Conservation (phyloP, 768 basidiomycete genomes). For the Suillus weaverae region DNA sequence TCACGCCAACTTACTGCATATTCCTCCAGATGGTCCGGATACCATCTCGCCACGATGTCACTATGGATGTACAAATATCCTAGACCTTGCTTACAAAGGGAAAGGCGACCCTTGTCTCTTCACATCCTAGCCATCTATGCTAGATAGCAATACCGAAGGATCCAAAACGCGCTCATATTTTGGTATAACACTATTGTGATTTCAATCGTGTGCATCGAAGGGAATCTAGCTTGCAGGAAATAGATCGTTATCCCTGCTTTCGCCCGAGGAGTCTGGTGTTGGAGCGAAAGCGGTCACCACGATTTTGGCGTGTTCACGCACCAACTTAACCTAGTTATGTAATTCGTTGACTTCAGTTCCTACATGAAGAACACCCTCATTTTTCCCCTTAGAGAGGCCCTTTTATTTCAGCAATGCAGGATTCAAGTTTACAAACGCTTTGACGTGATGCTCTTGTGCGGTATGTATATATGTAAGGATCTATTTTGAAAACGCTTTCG, state of each 20-base stretch:
- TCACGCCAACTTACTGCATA: background rate
- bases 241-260: background rate
- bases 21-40: background rate
- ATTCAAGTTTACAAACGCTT: background rate
- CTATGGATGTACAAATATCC: background rate
- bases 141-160: background rate
- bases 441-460: background rate
- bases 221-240: background rate
- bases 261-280: background rate
- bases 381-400: background rate
- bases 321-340: no score
- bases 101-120: background rate
- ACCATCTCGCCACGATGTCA: background rate
- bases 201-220: background rate
- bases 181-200: background rate
- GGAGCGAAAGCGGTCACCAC: background rate
- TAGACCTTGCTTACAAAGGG: background rate
- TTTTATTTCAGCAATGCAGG: background rate
- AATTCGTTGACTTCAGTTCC: background rate
- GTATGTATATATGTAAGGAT: background rate
- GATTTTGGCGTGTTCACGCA: background rate
- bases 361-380: background rate
- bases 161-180: background rate
- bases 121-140: background rate
- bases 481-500: background rate